Conservation (phyloP, 331 rosid genomes). For the Rhamnella rubrinervis region DNA sequence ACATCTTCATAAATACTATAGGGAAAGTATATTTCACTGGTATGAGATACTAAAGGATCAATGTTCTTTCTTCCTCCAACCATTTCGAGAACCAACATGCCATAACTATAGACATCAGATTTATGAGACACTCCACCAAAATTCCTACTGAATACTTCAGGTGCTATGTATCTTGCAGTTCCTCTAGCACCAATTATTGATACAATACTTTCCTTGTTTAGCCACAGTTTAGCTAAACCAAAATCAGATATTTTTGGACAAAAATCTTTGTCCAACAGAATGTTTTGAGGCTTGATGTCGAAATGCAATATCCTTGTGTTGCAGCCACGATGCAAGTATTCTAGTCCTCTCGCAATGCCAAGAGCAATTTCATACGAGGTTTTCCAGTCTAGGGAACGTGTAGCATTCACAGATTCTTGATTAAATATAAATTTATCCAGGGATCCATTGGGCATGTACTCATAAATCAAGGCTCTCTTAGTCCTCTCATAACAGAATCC, state of each 20-base stretch:
- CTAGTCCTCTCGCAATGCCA: conserved; percentile 43
- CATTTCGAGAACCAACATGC: conserved; percentile 38
- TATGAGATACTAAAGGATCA: neutral
- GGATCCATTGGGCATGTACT: conserved; percentile 34
- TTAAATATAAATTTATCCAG: neutral
- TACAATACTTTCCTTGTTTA: conserved; percentile 23
- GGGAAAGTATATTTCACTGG: conserved; percentile 25
- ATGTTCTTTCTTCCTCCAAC: conserved; percentile 33
- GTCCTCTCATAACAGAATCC: conserved; percentile 35
- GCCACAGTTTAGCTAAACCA: conserved; percentile 41
- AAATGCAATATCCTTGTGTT: conserved; percentile 35
- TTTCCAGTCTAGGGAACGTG: conserved; percentile 20
- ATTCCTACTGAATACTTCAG: conserved; percentile 21
- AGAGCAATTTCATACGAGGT: conserved; percentile 17
- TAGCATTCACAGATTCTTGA: neutral
- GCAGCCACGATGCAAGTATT: conserved; percentile 48
- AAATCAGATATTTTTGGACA: conserved; percentile 41
- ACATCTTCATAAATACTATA: conserved; percentile 25
- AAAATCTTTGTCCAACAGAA: conserved; percentile 33
- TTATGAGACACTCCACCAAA: conserved; percentile 38
- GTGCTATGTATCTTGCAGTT: conserved; percentile 37
- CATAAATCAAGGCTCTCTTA: conserved; percentile 34
- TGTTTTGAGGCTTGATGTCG: conserved; percentile 40
- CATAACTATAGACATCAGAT: conserved; percentile 40
- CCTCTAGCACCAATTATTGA: conserved; percentile 24